Conservation (phyloP, 2,329 filamentous ascomycete genomes). For the Gaeumannomyces tritici region DNA sequence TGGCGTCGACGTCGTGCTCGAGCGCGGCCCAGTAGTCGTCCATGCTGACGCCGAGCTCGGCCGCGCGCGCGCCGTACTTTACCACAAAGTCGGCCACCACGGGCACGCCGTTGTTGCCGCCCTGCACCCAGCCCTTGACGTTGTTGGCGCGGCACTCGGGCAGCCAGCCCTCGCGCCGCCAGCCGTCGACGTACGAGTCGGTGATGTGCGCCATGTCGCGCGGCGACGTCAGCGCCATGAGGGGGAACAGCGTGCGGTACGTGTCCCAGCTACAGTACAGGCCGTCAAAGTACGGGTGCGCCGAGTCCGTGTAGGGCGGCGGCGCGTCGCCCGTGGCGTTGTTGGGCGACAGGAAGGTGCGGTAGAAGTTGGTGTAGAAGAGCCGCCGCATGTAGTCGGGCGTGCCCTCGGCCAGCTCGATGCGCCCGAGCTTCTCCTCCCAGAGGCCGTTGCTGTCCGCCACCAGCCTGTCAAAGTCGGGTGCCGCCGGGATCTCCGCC, state of each 20-base stretch:
- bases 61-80: constrained; percentile 47
- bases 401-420: neutral
- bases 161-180: constrained; percentile 53
- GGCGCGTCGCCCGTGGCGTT: constrained; percentile 1
- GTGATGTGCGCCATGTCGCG: constrained; percentile 52
- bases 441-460: neutral
- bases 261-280: constrained; percentile 54
- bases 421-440: neutral
- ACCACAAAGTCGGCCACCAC: constrained; percentile 43
- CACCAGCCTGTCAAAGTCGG: neutral
- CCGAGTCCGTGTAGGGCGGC: neutral
- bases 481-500: neutral
- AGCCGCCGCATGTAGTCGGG: neutral
- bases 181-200: constrained; percentile 59
- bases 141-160: constrained; percentile 62
- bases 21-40: constrained; percentile 2
- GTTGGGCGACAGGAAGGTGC: neutral
- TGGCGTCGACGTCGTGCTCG: neutral
- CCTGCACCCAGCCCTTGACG: constrained; percentile 57
- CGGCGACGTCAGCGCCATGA: constrained; percentile 58
- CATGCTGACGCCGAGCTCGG: constrained; percentile 42
- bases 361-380: neutral
- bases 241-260: constrained; percentile 54
- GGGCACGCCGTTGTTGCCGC: constrained; percentile 61
- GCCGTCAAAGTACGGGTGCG: constrained; percentile 41